phyloP scores from a whole-genome alignment of 805 yeast genomes.

The Saccharomycopsis capsularis region DNA sequence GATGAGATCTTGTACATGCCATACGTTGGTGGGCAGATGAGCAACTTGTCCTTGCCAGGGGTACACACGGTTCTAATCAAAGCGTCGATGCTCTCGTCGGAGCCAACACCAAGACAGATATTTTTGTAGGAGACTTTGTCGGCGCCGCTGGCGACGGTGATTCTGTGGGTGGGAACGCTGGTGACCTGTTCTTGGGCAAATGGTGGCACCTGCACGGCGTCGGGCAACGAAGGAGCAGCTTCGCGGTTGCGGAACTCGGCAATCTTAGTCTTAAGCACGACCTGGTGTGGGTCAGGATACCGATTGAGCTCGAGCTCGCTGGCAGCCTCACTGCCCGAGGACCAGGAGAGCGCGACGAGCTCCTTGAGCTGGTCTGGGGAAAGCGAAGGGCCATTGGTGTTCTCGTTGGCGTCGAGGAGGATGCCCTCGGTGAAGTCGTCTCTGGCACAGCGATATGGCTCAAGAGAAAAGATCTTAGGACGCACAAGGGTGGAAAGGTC shows the following conservation, averaged over 20 bases:
- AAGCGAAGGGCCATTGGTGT: conserved; percentile 84
- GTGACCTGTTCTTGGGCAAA: no score
- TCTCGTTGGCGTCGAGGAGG: conserved; percentile 91
- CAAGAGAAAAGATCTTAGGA: conserved; percentile 75
- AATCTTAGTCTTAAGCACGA: conserved; percentile 62
- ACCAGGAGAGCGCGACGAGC: background rate
- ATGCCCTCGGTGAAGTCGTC: conserved; percentile 90
- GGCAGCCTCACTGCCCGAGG: no score
- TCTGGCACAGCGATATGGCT: conserved; percentile 95
- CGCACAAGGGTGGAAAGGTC: conserved; percentile 47
- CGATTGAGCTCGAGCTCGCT: conserved; percentile 56
- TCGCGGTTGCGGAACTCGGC: conserved; percentile 62
- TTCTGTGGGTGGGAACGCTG: conserved; percentile 9
- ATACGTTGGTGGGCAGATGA: conserved; percentile 91
- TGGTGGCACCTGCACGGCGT: background rate
- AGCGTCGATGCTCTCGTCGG: conserved; percentile 92
- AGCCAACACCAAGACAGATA: conserved; percentile 91
- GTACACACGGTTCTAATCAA: conserved; percentile 75
- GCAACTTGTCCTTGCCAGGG: conserved; percentile 77
- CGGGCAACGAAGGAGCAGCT: conserved; percentile 20
- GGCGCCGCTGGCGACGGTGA: conserved; percentile 25
- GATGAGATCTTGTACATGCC: conserved; percentile 96
- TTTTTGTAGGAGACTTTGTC: conserved; percentile 50
- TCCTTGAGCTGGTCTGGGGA: conserved; percentile 18
- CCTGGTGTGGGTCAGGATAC: conserved; percentile 96